Evolutionary conservation across 768 basidiomycete species (phyloP), one percentile per base, ranked within the genome.

Genomic region (Leccinum pellstonianum): DNA sequence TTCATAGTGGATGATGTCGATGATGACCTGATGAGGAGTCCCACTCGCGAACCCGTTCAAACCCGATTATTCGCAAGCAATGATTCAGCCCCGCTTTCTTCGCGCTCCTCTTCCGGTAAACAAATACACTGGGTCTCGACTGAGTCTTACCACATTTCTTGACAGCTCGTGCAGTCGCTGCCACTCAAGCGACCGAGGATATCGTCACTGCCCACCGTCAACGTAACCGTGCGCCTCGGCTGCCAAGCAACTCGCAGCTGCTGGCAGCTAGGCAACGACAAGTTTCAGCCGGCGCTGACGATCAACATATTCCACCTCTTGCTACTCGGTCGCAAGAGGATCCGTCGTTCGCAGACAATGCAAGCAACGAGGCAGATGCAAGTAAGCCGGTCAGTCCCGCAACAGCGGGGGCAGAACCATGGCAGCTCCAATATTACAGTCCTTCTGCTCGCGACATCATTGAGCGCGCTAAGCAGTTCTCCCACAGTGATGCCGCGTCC

Each of bases 391-490:
- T 49, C 6, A 14, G 48, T 27, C 48, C 48, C 10, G 23, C 23
- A n/a, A 43, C 48, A 12, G 38, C 50, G 29, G 11, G 46, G 2
- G 8, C 38, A 3, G 54, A 62, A 15, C 62, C 37, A 0, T 62
- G 50, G 50, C 54, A 62, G 6, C 54, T 63, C 6, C 58, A 60
- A n/a, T 55, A 37, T 10, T 60, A 63, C 10, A 27, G 55, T 14
- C 52, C 23, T 0, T 15, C 31, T 1, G 47, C 33, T n/a, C 47
- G 5, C 8, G 46, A 61, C n/a, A 47, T 61, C 2, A 56, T 61
- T 10, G 43, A 61, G 23, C 17, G 46, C 3, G 47, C 52, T 1
- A 61, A 61, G 21, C 55, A 56, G 12, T 52, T 61, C 31, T 55
- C 54, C 10, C 41, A 52, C 7, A 55, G 54, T 11, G 33, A 62